Conservation (phyloP, 1,139 yeast species). For the Yamadazyma oceani region DNA sequence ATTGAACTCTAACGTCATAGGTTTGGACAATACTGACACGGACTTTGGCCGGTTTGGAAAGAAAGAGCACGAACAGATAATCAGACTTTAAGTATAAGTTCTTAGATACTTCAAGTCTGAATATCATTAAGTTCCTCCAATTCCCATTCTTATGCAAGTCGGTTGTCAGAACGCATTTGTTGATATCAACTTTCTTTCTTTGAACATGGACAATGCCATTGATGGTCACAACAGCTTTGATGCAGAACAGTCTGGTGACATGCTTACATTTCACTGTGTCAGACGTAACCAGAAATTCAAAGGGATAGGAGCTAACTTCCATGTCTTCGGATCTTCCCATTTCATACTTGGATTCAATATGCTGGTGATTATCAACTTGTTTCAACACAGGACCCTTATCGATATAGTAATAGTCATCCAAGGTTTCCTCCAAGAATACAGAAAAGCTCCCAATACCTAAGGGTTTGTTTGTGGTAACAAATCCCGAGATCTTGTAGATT, state of each 20-base stretch:
- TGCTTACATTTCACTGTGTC: too few species aligned
- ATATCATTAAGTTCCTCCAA: too few species aligned
- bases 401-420: conserved; percentile 4
- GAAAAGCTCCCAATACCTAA: not conserved
- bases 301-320: too few species aligned
- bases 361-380: not conserved
- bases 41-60: not conserved
- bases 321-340: too few species aligned
- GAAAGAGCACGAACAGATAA: not conserved
- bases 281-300: too few species aligned
- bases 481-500: not conserved
- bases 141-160: too few species aligned
- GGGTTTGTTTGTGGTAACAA: not conserved
- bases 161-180: too few species aligned
- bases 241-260: too few species aligned
- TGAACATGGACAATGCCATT: not conserved
- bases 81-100: not conserved
- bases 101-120: not conserved
- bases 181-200: too few species aligned
- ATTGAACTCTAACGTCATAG: not conserved
- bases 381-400: conserved; percentile 2
- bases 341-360: not conserved
- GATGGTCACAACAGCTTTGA: too few species aligned
- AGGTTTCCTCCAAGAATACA: not conserved
- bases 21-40: not conserved